These are phyloP conservation scores for Ceratobasidium sp. DNA, from an alignment of 1,284 basidiomycete genomes.

Conservation along the genomic window DNA sequence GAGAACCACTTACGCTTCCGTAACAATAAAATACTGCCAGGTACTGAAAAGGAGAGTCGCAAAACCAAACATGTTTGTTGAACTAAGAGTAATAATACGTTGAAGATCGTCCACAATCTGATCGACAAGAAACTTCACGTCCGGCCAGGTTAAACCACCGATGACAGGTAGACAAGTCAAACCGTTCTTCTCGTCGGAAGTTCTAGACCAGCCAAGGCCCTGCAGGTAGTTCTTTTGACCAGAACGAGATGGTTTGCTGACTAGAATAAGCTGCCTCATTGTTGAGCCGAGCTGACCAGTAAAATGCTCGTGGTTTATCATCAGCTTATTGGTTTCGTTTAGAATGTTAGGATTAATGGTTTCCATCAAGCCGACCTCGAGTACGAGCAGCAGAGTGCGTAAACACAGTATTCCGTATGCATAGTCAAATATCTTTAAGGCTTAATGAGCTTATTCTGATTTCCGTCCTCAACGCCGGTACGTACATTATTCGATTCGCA, in stretches of 20 bases:
- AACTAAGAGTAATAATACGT: not conserved
- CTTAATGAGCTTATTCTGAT: not conserved
- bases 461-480: not conserved
- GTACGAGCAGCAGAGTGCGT: not conserved
- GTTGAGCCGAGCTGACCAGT: no score
- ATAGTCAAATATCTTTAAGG: not conserved
- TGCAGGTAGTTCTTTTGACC: not conserved
- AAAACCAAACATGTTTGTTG: not conserved
- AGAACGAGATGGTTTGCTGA: not conserved
- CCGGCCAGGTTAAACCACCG: not conserved
- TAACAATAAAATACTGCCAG: not conserved
- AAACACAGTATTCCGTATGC: constrained; percentile 2
- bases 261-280: not conserved
- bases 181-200: not conserved
- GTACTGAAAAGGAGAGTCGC: not conserved
- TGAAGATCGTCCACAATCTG: not conserved
- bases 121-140: not conserved
- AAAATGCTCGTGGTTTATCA: not conserved
- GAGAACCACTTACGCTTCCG: not conserved
- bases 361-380: not conserved
- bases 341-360: not conserved
- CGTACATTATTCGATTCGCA: not conserved
- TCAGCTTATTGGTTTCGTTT: not conserved
- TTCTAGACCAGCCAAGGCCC: not conserved
- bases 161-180: not conserved